Evolutionary conservation across 345 rosid genomes (phyloP).

Genomic region (Capsella bursapastoris): DNA sequence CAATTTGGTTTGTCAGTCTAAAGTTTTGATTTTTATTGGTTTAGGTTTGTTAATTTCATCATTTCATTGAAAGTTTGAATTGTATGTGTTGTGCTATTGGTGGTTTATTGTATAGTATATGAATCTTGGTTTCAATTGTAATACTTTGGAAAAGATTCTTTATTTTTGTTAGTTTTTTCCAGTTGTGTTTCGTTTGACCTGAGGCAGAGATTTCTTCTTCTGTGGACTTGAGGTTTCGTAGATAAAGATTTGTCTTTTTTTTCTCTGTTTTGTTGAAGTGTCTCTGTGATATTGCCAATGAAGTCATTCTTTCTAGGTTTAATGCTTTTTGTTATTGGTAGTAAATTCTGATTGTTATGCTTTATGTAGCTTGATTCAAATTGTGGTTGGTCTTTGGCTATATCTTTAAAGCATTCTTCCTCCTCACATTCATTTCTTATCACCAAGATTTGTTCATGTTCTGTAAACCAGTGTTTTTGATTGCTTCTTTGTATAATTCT

Average conservation of each 20-base stretch:
- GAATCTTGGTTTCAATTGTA: conserved; percentile 13
- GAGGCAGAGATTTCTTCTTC: not conserved
- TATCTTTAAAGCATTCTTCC: not conserved
- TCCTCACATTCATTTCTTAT: not conserved
- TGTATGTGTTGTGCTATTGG: not conserved
- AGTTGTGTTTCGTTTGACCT: not conserved
- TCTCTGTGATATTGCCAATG: conserved; percentile 8
- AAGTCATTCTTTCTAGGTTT: conserved; percentile 7
- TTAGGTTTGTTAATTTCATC: not conserved
- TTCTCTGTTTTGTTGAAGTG: not conserved
- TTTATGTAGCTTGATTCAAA: conserved; percentile 1
- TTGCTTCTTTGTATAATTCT: not conserved
- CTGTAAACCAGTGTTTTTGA: not conserved
- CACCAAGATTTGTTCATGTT: not conserved
- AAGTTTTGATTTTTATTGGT: not conserved
- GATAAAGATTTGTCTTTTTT: not conserved
- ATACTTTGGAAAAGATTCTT: not conserved
- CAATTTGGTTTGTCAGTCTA: not conserved
- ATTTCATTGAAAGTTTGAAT: not conserved
- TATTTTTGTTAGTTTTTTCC: conserved; percentile 2
- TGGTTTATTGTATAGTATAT: not conserved
- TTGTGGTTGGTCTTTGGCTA: not conserved
- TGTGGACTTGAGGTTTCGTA: not conserved
- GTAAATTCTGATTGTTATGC: not conserved
- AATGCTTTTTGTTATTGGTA: not conserved